Percentiles rank a stretch among this genome's conserved stretches.
These are phyloP conservation scores for Fomitopsis pinicola DNA, from an alignment of 1,284 basidiomycete species.

Conservation along the genomic window DNA sequence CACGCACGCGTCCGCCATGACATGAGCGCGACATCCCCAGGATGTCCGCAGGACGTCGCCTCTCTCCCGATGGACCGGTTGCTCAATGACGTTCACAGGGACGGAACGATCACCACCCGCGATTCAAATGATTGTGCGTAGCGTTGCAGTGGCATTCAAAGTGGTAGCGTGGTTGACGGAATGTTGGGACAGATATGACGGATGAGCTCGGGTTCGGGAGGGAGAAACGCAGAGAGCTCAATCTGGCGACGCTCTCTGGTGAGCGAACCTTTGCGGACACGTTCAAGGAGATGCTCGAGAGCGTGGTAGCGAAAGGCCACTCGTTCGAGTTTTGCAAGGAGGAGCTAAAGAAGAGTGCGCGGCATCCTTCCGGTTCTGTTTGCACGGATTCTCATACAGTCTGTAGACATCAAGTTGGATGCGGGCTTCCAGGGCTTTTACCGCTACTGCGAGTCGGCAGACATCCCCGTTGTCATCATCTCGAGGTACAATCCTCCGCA, in stretches of 20 bases:
- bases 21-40: neutral
- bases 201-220: constrained; percentile 74
- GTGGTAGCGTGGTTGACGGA: constrained; percentile 3
- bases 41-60: neutral
- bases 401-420: constrained; percentile 78
- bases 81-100: constrained; percentile 43
- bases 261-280: constrained; percentile 73
- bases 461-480: constrained; percentile 87
- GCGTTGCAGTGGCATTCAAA: neutral
- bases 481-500: constrained; percentile 55
- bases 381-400: too few species aligned
- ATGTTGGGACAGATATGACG: constrained; percentile 55
- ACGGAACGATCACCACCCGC: constrained; percentile 87
- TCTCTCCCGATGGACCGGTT: neutral
- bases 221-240: constrained; percentile 64
- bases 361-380: too few species aligned
- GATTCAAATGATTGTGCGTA: constrained; percentile 88
- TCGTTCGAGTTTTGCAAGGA: constrained; percentile 81
- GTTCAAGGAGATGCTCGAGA: constrained; percentile 77
- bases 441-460: constrained; percentile 70
- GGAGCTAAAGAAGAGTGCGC: constrained; percentile 45
- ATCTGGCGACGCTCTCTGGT: constrained; percentile 67
- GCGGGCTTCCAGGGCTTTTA: constrained; percentile 86
- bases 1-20: constrained; percentile 3
- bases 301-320: constrained; percentile 60